These are phyloP conservation scores for Backusella liffmaniae DNA, from an alignment of 192 early-diverging fungal genomes.

Conservation along the genomic window DNA sequence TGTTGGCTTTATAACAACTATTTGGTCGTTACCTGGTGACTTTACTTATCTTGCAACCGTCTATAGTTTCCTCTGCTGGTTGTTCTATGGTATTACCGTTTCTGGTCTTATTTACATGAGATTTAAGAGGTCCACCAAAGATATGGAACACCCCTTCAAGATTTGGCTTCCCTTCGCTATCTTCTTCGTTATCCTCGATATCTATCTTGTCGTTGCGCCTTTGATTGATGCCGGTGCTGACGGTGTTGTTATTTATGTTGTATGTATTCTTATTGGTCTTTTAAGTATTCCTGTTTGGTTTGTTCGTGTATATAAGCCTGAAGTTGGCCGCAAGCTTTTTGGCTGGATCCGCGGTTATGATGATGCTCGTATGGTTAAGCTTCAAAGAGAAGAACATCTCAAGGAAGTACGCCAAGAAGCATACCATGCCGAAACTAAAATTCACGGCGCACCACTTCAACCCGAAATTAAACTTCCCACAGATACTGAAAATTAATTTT, in stretches of 20 bases:
- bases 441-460: background rate
- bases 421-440: background rate
- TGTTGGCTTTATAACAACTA: constrained; percentile 52
- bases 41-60: constrained; percentile 67
- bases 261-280: constrained; percentile 27
- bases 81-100: constrained; percentile 51
- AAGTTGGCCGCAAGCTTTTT: constrained; percentile 24
- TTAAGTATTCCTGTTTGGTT: constrained; percentile 33
- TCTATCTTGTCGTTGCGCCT: constrained; percentile 33
- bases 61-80: constrained; percentile 70
- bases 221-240: constrained; percentile 31
- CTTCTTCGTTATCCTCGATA: constrained; percentile 25
- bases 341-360: constrained; percentile 33
- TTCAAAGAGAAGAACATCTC: background rate
- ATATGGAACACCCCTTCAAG: constrained; percentile 39
- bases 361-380: constrained; percentile 21
- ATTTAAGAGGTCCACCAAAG: constrained; percentile 30
- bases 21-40: constrained; percentile 59
- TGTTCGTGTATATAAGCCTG: constrained; percentile 30
- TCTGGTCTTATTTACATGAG: constrained; percentile 41
- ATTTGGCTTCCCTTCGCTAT: constrained; percentile 27
- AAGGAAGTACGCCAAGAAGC: background rate
- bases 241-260: constrained; percentile 25
- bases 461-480: background rate
- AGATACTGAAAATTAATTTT: background rate